Conservation (phyloP, 192 early-diverging fungal species). For the Backusella tarrabulga region DNA sequence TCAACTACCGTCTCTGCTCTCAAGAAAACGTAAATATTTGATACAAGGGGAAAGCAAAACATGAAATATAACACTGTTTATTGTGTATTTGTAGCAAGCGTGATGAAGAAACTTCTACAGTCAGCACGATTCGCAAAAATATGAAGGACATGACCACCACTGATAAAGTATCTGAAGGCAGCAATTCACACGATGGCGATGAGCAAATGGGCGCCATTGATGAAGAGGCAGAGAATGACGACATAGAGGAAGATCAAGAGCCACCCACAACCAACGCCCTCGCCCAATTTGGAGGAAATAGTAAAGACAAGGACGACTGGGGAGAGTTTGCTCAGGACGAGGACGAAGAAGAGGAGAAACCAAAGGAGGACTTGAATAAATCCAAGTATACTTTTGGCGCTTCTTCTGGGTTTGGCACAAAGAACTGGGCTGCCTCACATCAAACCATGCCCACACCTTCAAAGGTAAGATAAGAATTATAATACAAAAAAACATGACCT, state of each 20-base stretch:
- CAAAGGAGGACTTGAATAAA: slow-evolving; percentile 1
- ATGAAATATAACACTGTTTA: not conserved
- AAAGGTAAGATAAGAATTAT: slow-evolving; percentile 5
- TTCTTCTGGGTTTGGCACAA: slow-evolving; percentile 36
- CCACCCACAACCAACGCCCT: not conserved
- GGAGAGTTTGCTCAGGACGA: slow-evolving; percentile 32
- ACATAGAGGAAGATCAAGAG: slow-evolving; percentile 11
- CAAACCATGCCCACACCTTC: slow-evolving; percentile 20
- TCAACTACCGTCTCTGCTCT: slow-evolving; percentile 17
- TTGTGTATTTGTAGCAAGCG: slow-evolving; percentile 19
- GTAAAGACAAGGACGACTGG: slow-evolving; percentile 31
- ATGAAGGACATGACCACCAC: slow-evolving; percentile 37
- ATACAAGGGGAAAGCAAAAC: not conserved
- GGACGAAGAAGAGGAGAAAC: not conserved
- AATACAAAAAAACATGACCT: not conserved
- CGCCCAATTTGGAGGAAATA: slow-evolving; percentile 25
- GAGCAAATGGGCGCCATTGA: slow-evolving; percentile 15
- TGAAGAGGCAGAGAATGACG: slow-evolving; percentile 15
- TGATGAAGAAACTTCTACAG: slow-evolving; percentile 22
- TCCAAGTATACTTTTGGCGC: slow-evolving; percentile 37
- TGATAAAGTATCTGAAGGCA: slow-evolving; percentile 20
- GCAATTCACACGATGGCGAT: slow-evolving; percentile 7
- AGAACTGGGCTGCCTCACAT: slow-evolving; percentile 26
- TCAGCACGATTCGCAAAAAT: slow-evolving; percentile 33
- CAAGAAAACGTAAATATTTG: slow-evolving; percentile 34